These are phyloP conservation scores for Silene conica DNA, from an alignment of 148 eudicot genomes.

Conservation along the genomic window DNA sequence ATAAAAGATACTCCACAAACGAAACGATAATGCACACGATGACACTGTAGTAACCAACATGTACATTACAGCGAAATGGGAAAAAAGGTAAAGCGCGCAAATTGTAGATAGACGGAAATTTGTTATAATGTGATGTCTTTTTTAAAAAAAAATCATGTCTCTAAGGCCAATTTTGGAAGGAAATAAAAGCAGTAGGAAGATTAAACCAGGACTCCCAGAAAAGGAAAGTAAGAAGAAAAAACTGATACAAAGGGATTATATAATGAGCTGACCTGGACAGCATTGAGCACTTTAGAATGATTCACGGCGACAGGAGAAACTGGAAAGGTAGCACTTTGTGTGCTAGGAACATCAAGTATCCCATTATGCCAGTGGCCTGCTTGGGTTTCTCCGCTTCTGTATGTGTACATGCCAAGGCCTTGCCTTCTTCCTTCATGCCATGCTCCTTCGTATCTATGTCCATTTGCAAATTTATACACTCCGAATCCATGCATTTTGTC, in stretches of 20 bases:
- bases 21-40: neutral
- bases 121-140: neutral
- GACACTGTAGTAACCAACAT: neutral
- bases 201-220: too few relatives aligned
- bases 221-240: neutral
- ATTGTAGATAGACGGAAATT: neutral
- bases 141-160: neutral
- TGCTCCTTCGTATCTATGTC: conserved; percentile 87
- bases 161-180: neutral
- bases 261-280: conserved; percentile 56
- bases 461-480: conserved; percentile 74
- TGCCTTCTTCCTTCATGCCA: conserved; percentile 98
- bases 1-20: neutral
- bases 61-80: too few relatives aligned
- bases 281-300: conserved; percentile 90
- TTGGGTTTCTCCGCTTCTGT: conserved; percentile 86
- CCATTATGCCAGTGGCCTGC: conserved; percentile 96
- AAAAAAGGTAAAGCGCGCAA: neutral
- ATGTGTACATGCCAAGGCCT: conserved; percentile 94
- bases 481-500: conserved; percentile 99
- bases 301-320: conserved; percentile 86
- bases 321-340: conserved; percentile 55
- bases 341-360: conserved; percentile 76
- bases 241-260: neutral
- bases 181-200: neutral